Percentiles rank a stretch among this genome's conserved stretches.
Evolutionary conservation across 306 rosid genomes (phyloP).

Genomic region (Dryas drummondii): DNA sequence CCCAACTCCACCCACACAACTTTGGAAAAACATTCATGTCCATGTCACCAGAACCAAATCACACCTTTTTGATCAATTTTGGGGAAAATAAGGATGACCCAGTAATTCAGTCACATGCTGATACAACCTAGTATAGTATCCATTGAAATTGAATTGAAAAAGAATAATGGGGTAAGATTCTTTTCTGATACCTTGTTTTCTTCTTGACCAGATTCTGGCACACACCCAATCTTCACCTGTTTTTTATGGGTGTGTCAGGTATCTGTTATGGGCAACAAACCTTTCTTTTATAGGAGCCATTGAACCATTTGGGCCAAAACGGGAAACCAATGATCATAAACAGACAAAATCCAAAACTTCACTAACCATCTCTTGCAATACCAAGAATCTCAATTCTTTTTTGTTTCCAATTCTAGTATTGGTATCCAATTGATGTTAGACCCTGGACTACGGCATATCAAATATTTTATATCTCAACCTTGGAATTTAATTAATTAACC

Average conservation of each 20-base stretch:
- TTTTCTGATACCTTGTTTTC: slow-evolving; percentile 13
- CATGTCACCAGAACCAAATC: slow-evolving; percentile 15
- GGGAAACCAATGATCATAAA: slow-evolving; percentile 36
- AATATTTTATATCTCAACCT: slow-evolving; percentile 10
- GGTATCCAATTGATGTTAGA: slow-evolving; percentile 23
- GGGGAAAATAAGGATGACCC: slow-evolving; percentile 17
- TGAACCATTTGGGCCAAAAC: slow-evolving; percentile 31
- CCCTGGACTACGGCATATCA: slow-evolving; percentile 11
- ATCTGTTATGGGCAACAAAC: slow-evolving; percentile 17
- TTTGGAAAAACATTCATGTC: slow-evolving; percentile 38
- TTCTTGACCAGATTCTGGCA: slow-evolving; percentile 28
- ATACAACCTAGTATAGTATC: background rate
- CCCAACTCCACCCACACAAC: slow-evolving; percentile 75
- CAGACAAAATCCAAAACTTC: slow-evolving; percentile 31
- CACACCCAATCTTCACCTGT: background rate
- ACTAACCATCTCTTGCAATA: slow-evolving; percentile 40
- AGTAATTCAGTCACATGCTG: slow-evolving; percentile 33
- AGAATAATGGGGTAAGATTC: slow-evolving; percentile 5
- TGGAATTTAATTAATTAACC: background rate
- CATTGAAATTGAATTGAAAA: slow-evolving; percentile 13
- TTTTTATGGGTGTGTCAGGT: slow-evolving; percentile 22
- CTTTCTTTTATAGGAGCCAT: slow-evolving; percentile 5
- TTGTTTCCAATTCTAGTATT: slow-evolving; percentile 16
- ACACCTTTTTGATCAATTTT: background rate
- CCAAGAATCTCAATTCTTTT: slow-evolving; percentile 19